Conservation (phyloP, 495 filamentous ascomycete species). For the Penicillium desertorum region DNA sequence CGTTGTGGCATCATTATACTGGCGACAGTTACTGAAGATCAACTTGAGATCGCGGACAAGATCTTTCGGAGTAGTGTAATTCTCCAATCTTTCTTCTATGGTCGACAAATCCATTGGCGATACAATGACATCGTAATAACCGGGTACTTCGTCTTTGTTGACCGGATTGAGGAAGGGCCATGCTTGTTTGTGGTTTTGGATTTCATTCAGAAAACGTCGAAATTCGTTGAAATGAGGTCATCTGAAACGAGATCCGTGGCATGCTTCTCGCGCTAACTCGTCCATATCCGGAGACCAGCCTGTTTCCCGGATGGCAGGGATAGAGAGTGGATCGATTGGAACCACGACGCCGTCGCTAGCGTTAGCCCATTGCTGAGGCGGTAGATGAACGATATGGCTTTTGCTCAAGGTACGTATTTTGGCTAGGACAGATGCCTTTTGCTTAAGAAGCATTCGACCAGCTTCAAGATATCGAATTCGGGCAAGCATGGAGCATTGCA, state of each 20-base stretch:
- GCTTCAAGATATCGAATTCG: conserved; percentile 90
- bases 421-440: conserved; percentile 89
- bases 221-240: conserved; percentile 88
- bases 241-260: conserved; percentile 58
- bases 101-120: conserved; percentile 96
- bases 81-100: conserved; percentile 80
- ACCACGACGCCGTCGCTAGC: conserved; percentile 31
- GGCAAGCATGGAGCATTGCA: conserved; percentile 98
- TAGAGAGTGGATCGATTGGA: conserved; percentile 75
- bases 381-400: conserved; percentile 80
- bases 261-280: conserved; percentile 87
- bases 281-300: conserved; percentile 99
- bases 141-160: conserved; percentile 89
- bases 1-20: conserved; percentile 94
- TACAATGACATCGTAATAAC: conserved; percentile 98
- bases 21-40: conserved; percentile 91
- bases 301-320: conserved; percentile 79
- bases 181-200: conserved; percentile 86
- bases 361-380: conserved; percentile 82
- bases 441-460: conserved; percentile 93
- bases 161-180: conserved; percentile 97
- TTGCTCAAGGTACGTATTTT: conserved; percentile 92
- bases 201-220: conserved; percentile 88
- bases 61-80: conserved; percentile 87
- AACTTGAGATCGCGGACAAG: conserved; percentile 89